A percentile compares a stretch with the other conserved stretches of the same genome.
These are phyloP conservation scores for Cymbopogon citratus DNA, from an alignment of 176 grass and related monocot species.

Conservation along the genomic window DNA sequence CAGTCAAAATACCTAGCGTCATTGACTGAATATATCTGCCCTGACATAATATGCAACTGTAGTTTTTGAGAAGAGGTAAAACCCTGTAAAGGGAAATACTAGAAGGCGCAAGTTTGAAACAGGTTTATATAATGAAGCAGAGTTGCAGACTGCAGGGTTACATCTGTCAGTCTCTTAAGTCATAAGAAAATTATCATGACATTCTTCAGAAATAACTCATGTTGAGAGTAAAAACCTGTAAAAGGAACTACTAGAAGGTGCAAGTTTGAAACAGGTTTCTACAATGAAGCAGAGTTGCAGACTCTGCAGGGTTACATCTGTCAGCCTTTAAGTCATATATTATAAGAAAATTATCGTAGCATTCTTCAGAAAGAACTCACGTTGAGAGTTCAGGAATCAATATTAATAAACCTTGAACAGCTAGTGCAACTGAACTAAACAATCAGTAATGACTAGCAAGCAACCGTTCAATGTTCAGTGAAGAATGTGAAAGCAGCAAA, in stretches of 20 bases:
- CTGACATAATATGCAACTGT: conserved; percentile 35
- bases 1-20: conserved; percentile 92
- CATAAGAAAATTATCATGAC: neutral
- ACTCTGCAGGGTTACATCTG: neutral
- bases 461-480: neutral
- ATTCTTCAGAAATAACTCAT: conserved; percentile 3
- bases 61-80: conserved; percentile 15
- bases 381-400: neutral
- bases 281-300: neutral
- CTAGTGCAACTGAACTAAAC: neutral
- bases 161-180: neutral
- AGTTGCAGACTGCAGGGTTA: neutral
- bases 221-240: neutral
- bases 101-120: neutral
- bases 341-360: neutral
- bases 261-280: neutral
- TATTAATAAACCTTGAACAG: neutral
- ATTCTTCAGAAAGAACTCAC: conserved; percentile 12
- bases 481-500: neutral
- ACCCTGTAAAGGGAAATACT: neutral
- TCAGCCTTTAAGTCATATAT: neutral
- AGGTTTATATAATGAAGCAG: neutral
- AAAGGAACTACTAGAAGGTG: neutral
- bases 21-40: conserved; percentile 96
- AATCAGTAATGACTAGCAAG: neutral